A percentile compares a stretch with the other conserved stretches of the same genome.
Conservation (phyloP, 2,329 filamentous ascomycete genomes). For the Fusarium odoratissimum region DNA sequence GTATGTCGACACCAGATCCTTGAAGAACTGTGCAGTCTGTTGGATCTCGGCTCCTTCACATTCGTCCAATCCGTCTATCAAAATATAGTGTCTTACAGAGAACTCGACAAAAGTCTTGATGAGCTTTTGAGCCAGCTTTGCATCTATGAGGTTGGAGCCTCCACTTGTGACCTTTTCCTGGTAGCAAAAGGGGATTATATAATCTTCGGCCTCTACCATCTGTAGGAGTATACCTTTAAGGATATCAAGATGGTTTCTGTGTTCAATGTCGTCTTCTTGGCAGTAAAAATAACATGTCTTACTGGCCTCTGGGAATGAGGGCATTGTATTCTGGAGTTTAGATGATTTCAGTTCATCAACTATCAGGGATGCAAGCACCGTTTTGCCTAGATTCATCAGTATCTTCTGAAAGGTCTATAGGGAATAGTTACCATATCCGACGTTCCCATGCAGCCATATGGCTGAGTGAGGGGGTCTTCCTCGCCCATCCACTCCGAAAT, state of each 20-base stretch:
- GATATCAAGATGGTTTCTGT: not conserved
- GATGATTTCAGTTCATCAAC: not conserved
- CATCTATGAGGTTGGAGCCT: not conserved
- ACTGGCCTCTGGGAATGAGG: not conserved
- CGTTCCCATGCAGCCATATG: constrained; percentile 1
- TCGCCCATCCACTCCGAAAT: constrained; percentile 7
- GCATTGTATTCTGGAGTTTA: fast-evolving
- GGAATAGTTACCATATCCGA: too few species aligned
- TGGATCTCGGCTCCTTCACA: not conserved
- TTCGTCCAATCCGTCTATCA: not conserved
- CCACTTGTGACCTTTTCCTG: not conserved
- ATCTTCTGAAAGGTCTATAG: too few species aligned
- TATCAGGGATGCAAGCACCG: not conserved
- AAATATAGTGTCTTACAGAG: not conserved
- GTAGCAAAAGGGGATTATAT: not conserved
- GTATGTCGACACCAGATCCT: not conserved
- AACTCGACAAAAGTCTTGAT: not conserved
- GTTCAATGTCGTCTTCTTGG: not conserved
- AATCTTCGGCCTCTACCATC: not conserved
- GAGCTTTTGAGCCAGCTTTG: not conserved
- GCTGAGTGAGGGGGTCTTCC: constrained; percentile 3
- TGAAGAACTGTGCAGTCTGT: not conserved
- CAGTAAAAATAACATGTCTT: constrained; percentile 12
- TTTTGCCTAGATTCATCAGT: not conserved
- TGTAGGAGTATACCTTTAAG: not conserved